Base-by-base conservation (phyloP, 768 basidiomycete species). In the Lentinula edodes region DNA sequence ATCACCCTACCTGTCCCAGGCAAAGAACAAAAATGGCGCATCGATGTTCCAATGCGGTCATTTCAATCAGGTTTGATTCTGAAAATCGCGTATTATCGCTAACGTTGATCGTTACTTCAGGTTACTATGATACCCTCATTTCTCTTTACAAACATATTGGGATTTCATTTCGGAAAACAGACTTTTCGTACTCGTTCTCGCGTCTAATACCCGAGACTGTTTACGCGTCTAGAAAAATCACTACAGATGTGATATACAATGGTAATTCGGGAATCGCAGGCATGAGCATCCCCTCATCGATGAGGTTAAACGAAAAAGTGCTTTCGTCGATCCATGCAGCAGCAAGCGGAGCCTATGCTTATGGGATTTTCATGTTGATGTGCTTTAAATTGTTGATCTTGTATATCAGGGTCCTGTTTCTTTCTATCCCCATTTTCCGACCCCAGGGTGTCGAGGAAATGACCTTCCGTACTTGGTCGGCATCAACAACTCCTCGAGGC, bases 31-130 rank as follows among this genome's bases (percentile, higher is more conserved):
- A 72, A 79, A 53, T 83, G 83, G 78, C 74, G 84, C 58, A 77
- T 91, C 3, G 90, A 92, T 68, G 89, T 91, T 0, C 90, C 90
- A 0, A 92, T 92, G 90, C 75, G 90, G 43, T 86, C 86, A 1
- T 91, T 92, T 68, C 89, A 92, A 78, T 86, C 86, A 74, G 88
- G 89, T 86, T 59, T 55, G 82, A 65, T 15, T 28, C 53, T 53
- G 32, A 18, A 18, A 4, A 6, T 39, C 13, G n/a, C n/a, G 12
- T 45, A 48, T 48, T 18, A 18, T 23, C 3, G 46, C 46, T n/a
- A 48, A 48, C 16, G 46, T 23, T 48, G 3, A 48, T 28, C 6
- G 18, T 48, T 7, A 23, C 6, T 9, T 23, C 61, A 89, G 89
- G 90, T 0, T 91, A 91, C 70, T 91, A 92, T 69, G 81, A 82